A percentile compares a stretch with the other conserved stretches of the same genome.
phyloP scores from a whole-genome alignment of 2,329 filamentous ascomycete species.

The Onygenales sp. region DNA sequence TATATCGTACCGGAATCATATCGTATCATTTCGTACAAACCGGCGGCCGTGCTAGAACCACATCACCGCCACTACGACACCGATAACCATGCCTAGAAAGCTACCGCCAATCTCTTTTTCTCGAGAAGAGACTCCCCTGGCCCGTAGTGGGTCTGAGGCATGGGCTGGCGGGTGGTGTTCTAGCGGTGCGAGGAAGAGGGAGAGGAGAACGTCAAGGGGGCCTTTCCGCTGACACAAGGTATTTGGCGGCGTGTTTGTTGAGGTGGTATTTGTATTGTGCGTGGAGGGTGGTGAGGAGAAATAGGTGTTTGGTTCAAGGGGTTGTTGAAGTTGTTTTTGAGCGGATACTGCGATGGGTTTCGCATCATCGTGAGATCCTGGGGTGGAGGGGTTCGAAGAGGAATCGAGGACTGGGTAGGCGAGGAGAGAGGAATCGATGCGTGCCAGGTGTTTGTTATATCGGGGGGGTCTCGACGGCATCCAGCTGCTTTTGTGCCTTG shows the following conservation, averaged over 20 bases:
- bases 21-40: neutral
- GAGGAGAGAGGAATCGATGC: neutral
- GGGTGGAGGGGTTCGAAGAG: neutral
- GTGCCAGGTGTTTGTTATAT: neutral
- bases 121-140: neutral
- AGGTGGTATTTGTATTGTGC: neutral
- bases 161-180: neutral
- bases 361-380: neutral
- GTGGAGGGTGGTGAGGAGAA: neutral
- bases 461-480: neutral
- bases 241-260: too few relatives aligned
- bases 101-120: conserved; percentile 4
- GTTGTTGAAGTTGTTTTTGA: neutral
- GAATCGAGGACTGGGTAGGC: neutral
- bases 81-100: conserved; percentile 2
- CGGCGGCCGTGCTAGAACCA: neutral
- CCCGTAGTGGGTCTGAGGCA: neutral
- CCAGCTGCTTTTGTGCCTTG: neutral
- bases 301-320: neutral
- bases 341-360: neutral
- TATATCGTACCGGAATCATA: neutral
- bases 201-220: neutral
- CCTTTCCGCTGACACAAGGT: neutral
- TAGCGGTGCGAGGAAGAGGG: neutral
- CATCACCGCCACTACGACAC: conserved; percentile 1